A percentile compares a stretch with the other conserved stretches of the same genome.
Evolutionary conservation across 805 yeast genomes (phyloP).

Genomic region (Debaryomyces castellii): DNA sequence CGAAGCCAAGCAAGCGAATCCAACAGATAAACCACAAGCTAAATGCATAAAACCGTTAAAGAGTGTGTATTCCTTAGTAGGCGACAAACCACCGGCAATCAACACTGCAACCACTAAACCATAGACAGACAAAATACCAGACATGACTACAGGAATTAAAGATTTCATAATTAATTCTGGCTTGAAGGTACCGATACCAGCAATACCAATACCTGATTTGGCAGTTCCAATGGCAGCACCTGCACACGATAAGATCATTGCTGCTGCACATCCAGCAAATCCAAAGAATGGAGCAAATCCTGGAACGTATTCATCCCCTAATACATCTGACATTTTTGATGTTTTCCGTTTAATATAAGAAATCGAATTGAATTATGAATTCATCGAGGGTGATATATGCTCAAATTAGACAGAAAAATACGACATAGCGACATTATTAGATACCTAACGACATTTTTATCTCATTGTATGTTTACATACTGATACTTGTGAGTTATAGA

Average conservation of each 20-base stretch:
- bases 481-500: background rate
- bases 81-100: conserved; percentile 87
- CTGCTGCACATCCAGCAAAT: conserved; percentile 94
- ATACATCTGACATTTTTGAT: conserved; percentile 18
- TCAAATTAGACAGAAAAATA: background rate
- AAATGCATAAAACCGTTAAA: conserved; percentile 98
- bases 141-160: conserved; percentile 95
- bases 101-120: conserved; percentile 96
- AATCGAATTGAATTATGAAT: background rate
- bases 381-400: conserved; percentile 1
- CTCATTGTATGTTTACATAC: background rate
- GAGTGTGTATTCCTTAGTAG: conserved; percentile 74
- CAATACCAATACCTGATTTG: conserved; percentile 95
- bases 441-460: background rate
- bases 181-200: conserved; percentile 96
- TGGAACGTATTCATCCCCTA: conserved; percentile 71
- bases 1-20: conserved; percentile 92
- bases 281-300: conserved; percentile 96
- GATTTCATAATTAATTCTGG: conserved; percentile 97
- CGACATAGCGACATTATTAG: background rate
- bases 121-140: conserved; percentile 95
- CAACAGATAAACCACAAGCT: conserved; percentile 94
- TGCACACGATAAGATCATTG: conserved; percentile 87
- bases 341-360: background rate
- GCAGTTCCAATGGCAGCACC: conserved; percentile 99